Conservation (phyloP, 2,329 filamentous ascomycete species). For the Alternaria brassicae region DNA sequence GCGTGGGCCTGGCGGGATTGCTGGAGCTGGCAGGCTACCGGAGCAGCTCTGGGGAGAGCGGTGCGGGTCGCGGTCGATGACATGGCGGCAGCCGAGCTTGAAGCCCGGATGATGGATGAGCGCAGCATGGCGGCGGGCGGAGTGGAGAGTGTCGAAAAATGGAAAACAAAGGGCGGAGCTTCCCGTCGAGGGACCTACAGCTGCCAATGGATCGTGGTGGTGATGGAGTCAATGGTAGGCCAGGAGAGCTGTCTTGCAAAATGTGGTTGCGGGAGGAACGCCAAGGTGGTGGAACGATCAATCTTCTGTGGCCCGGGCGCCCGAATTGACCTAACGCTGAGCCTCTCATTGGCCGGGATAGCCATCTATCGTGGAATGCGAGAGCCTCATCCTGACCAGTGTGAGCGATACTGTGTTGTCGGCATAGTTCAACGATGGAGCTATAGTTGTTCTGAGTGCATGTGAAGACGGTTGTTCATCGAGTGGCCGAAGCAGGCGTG, state of each 20-base stretch:
- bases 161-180: constrained; percentile 39
- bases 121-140: constrained; percentile 49
- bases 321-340: constrained; percentile 1
- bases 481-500: background rate
- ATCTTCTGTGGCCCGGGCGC: constrained; percentile 11
- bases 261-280: constrained; percentile 24
- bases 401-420: background rate
- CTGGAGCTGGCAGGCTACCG: constrained; percentile 55
- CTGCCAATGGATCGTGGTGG: constrained; percentile 49
- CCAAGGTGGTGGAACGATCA: constrained; percentile 23
- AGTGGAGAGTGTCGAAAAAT: constrained; percentile 50
- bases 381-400: background rate
- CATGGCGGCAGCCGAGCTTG: constrained; percentile 46
- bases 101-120: constrained; percentile 50
- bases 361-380: background rate
- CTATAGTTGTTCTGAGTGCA: background rate
- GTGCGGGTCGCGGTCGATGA: constrained; percentile 46
- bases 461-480: background rate
- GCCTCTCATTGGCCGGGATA: background rate
- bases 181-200: constrained; percentile 47
- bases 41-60: constrained; percentile 40
- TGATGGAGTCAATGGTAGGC: constrained; percentile 40
- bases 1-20: constrained; percentile 77
- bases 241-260: constrained; percentile 31
- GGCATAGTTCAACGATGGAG: background rate